phyloP scores from a whole-genome alignment of 768 basidiomycete genomes.

The Podaxis mareebaensis region DNA sequence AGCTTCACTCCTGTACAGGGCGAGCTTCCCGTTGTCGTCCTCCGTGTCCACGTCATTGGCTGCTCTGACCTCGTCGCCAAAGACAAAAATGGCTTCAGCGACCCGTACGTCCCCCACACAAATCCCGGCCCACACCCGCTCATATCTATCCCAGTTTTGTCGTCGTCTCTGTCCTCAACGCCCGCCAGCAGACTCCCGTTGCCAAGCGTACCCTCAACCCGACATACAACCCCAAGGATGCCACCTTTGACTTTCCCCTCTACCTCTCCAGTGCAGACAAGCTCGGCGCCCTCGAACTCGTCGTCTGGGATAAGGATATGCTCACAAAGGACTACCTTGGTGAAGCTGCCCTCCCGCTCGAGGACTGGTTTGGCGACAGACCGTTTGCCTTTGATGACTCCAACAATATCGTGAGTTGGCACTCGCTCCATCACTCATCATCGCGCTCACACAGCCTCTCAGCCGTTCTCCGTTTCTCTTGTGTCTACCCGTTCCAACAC shows the following conservation, averaged over 20 bases:
- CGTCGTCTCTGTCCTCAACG: slow-evolving; percentile 60
- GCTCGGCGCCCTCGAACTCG: slow-evolving; percentile 76
- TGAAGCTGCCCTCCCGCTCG: slow-evolving; percentile 76
- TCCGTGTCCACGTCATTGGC: slow-evolving; percentile 67
- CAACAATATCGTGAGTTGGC: slow-evolving; percentile 62
- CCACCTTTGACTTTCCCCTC: slow-evolving; percentile 89
- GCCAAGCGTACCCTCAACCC: slow-evolving; percentile 74
- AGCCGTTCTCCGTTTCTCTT: slow-evolving; percentile 40
- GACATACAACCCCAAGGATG: slow-evolving; percentile 59
- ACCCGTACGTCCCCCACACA: slow-evolving; percentile 58
- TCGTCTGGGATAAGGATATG: slow-evolving; percentile 94
- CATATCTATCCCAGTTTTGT: slow-evolving; percentile 53
- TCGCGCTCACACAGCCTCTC: slow-evolving; percentile 2
- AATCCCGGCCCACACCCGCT: background rate
- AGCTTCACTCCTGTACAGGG: slow-evolving; percentile 48
- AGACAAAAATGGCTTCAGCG: slow-evolving; percentile 68
- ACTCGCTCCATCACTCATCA: background rate
- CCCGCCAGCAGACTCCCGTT: slow-evolving; percentile 71
- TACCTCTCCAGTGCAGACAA: slow-evolving; percentile 73
- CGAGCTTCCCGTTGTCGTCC: slow-evolving; percentile 65
- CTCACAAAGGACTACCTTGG: slow-evolving; percentile 93
- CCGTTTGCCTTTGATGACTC: slow-evolving; percentile 58
- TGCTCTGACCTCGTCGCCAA: slow-evolving; percentile 64
- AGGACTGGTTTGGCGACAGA: slow-evolving; percentile 68
- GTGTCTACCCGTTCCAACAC: slow-evolving; percentile 44